phyloP scores from a whole-genome alignment of 1,284 basidiomycete genomes.

The Fomitiporia mediterranea region DNA sequence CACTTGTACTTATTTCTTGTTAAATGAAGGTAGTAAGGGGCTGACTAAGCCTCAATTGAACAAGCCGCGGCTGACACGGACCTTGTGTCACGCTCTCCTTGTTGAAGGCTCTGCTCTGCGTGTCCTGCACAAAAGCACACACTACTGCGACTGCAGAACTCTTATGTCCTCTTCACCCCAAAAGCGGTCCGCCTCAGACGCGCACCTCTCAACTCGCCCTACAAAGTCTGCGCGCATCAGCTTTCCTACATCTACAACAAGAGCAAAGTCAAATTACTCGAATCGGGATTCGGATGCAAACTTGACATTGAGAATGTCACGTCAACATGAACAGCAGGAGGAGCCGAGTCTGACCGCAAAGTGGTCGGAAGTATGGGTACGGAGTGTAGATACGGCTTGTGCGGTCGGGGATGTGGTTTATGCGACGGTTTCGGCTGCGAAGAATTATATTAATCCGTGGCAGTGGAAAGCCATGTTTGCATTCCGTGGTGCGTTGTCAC shows the following conservation, averaged over 20 bases:
- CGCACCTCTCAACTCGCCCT: slow-evolving; percentile 1
- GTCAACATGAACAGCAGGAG: background rate
- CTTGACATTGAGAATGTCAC: background rate
- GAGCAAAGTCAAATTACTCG: too few relatives aligned
- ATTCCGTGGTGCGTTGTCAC: background rate
- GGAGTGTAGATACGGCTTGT: background rate
- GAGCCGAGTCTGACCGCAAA: slow-evolving; percentile 2
- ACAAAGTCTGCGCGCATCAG: slow-evolving; percentile 9
- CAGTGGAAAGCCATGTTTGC: background rate
- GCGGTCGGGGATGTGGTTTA: background rate
- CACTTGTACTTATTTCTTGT: too few relatives aligned
- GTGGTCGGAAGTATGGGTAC: slow-evolving; percentile 4
- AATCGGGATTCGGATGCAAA: slow-evolving; percentile 7
- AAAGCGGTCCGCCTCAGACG: slow-evolving; percentile 19
- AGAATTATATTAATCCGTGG: background rate
- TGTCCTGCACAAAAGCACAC: too few relatives aligned
- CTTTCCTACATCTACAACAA: slow-evolving; percentile 6
- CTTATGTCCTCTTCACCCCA: slow-evolving; percentile 8
- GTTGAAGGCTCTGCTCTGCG: background rate
- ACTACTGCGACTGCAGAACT: background rate
- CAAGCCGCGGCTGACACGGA: too few relatives aligned
- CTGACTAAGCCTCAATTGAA: too few relatives aligned
- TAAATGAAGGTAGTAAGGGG: too few relatives aligned
- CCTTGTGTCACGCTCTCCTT: background rate
- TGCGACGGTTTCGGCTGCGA: background rate